These are phyloP conservation scores for Talinum fruticosum DNA, from an alignment of 148 eudicot species.

Conservation along the genomic window DNA sequence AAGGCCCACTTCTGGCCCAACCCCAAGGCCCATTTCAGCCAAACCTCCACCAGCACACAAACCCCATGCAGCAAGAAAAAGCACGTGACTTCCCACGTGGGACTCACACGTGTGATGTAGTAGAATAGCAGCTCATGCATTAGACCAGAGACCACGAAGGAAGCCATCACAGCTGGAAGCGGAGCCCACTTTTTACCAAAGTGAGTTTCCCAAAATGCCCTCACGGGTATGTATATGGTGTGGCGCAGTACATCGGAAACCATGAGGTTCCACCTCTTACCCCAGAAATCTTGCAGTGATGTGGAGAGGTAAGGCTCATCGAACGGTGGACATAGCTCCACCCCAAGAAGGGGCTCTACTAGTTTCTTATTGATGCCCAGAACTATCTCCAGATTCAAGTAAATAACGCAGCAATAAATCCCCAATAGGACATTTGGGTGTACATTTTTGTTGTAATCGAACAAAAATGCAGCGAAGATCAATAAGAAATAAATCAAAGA, in stretches of 20 bases:
- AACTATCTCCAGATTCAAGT: conserved; percentile 22
- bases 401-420: conserved; percentile 21
- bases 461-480: conserved; percentile 1
- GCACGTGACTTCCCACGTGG: conserved; percentile 40
- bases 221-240: conserved; percentile 36
- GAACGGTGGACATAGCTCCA: conserved; percentile 45
- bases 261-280: conserved; percentile 57
- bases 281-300: conserved; percentile 65
- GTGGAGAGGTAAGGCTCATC: conserved; percentile 50
- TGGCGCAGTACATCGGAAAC: conserved; percentile 34
- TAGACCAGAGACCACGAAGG: conserved; percentile 31
- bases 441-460: conserved; percentile 12
- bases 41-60: conserved; percentile 35
- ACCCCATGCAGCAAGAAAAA: conserved; percentile 32
- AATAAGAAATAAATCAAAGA: conserved; percentile 12
- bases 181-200: conserved; percentile 17
- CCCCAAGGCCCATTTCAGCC: conserved; percentile 28
- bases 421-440: conserved; percentile 18
- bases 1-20: conserved; percentile 14
- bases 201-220: conserved; percentile 16
- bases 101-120: conserved; percentile 30
- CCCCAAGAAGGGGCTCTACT: conserved; percentile 21
- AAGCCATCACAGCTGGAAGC: conserved; percentile 10
- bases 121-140: conserved; percentile 32
- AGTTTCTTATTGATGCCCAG: conserved; percentile 23